Conservation (phyloP, 768 basidiomycete species). For the Agrocybe praecox region DNA sequence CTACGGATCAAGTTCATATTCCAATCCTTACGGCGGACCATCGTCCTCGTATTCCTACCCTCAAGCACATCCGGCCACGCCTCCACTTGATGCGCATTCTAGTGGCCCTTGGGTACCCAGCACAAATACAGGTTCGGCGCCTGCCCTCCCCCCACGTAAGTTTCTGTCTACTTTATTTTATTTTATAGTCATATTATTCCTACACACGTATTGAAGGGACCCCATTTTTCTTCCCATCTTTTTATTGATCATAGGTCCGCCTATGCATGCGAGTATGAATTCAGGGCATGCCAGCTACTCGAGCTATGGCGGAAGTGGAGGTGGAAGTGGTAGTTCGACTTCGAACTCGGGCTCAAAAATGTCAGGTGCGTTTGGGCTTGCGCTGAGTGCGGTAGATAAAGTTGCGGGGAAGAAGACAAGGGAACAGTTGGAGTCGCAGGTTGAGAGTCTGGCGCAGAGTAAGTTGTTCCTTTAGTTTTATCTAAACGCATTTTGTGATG, state of each 20-base stretch:
- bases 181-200: background rate
- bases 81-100: slow-evolving; percentile 3
- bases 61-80: slow-evolving; percentile 9
- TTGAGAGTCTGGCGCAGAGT: slow-evolving; percentile 55
- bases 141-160: slow-evolving; percentile 21
- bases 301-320: background rate
- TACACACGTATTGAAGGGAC: background rate
- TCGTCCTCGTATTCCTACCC: slow-evolving; percentile 9
- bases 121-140: background rate
- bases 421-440: slow-evolving; percentile 47
- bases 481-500: background rate
- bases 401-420: slow-evolving; percentile 55
- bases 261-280: slow-evolving; percentile 3
- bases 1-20: background rate
- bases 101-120: slow-evolving; percentile 4
- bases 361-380: slow-evolving; percentile 37
- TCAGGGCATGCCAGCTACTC: slow-evolving; percentile 3
- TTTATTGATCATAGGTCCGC: slow-evolving; percentile 10
- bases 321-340: too few relatives aligned
- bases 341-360: background rate
- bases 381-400: slow-evolving; percentile 54
- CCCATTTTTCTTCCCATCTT: background rate
- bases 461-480: slow-evolving; percentile 27
- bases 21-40: slow-evolving; percentile 4
- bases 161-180: background rate